Evolutionary conservation across 371 early-diverging fungal genomes (phyloP).

Genomic region (Mortierella sp.): DNA sequence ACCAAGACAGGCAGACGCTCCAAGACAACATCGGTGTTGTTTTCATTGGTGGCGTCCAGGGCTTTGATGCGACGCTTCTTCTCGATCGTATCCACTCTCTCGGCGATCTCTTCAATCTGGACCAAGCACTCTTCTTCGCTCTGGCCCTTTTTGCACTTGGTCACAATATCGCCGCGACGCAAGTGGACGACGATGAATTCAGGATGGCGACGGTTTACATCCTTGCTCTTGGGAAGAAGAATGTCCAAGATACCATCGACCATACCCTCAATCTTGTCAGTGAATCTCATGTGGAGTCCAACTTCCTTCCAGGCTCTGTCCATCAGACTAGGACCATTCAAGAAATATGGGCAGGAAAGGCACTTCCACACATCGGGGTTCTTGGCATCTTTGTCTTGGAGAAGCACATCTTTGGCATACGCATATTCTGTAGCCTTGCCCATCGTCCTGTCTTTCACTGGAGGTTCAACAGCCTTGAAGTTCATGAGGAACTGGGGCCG

Average conservation of each 20-base stretch:
- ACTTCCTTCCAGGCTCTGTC: constrained; percentile 37
- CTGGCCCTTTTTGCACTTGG: constrained; percentile 38
- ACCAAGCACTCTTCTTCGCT: constrained; percentile 44
- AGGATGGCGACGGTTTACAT: constrained; percentile 28
- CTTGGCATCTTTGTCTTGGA: constrained; percentile 14
- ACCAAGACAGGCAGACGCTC: constrained; percentile 46
- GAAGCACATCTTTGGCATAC: constrained; percentile 31
- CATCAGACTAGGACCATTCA: constrained; percentile 10
- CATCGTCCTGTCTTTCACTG: constrained; percentile 8
- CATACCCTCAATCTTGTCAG: constrained; percentile 31
- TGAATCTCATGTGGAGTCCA: constrained; percentile 38
- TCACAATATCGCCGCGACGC: constrained; percentile 50
- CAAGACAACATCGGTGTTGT: constrained; percentile 1
- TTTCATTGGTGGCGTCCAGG: constrained; percentile 5
- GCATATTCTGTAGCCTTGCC: constrained; percentile 23
- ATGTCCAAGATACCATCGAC: constrained; percentile 31
- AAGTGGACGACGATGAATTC: constrained; percentile 47
- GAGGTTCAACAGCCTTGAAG: constrained; percentile 15
- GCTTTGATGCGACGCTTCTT: constrained; percentile 26
- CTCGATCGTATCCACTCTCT: constrained; percentile 44
- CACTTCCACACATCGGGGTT: constrained; percentile 39
- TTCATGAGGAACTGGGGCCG: constrained; percentile 45
- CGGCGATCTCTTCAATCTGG: constrained; percentile 49
- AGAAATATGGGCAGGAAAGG: constrained; percentile 43
- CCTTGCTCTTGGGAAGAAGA: constrained; percentile 8